Percentiles rank a stretch among this genome's conserved stretches.
Evolutionary conservation across 306 rosid species (phyloP).

Genomic region (Amphicarpaea edgeworthii): DNA sequence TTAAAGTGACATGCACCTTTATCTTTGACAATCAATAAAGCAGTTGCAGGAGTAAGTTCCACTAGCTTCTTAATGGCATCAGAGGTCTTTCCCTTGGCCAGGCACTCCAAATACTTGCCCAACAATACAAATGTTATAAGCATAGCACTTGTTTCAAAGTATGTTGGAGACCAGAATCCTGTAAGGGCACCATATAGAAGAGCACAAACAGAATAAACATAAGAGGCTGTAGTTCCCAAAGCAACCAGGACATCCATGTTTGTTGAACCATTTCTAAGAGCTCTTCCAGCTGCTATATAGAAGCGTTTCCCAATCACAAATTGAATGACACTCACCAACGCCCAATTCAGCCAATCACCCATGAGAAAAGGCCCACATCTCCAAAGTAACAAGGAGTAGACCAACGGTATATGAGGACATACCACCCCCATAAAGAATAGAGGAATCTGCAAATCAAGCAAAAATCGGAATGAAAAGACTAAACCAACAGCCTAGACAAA

Average conservation of each 20-base stretch:
- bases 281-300: constrained; percentile 88
- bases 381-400: constrained; percentile 78
- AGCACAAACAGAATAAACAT: constrained; percentile 85
- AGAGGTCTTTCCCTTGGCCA: constrained; percentile 93
- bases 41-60: constrained; percentile 87
- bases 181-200: constrained; percentile 85
- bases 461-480: constrained; percentile 13
- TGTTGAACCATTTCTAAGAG: constrained; percentile 88
- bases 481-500: constrained; percentile 5
- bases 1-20: constrained; percentile 60
- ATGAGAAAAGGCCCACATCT: constrained; percentile 87
- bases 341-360: constrained; percentile 96
- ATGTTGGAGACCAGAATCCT: constrained; percentile 93
- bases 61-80: constrained; percentile 94
- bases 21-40: constrained; percentile 70
- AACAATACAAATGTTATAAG: constrained; percentile 88
- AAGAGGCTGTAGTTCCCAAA: constrained; percentile 92
- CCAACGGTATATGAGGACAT: constrained; percentile 81
- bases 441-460: constrained; percentile 66
- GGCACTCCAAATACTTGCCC: constrained; percentile 93
- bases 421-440: constrained; percentile 75
- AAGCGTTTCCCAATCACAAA: constrained; percentile 89
- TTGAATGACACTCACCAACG: constrained; percentile 79
- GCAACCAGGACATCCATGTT: constrained; percentile 98
- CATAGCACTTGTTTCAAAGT: constrained; percentile 96